phyloP scores from a whole-genome alignment of 1,284 basidiomycete genomes.

The Cutaneotrichosporon dermatis region DNA sequence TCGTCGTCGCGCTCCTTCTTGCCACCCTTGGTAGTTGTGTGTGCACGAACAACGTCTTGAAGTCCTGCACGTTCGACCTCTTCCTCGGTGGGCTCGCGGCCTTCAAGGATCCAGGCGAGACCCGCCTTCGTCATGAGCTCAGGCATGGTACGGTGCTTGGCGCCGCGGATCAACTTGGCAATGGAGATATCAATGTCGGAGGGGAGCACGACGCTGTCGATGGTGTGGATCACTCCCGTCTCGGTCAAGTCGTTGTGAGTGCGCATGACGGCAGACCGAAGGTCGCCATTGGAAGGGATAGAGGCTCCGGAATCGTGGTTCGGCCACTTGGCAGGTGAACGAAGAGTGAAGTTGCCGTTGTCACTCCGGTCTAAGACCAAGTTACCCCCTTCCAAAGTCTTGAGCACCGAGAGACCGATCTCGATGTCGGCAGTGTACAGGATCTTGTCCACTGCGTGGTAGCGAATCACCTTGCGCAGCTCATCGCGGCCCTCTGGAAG shows the following conservation, averaged over 20 bases:
- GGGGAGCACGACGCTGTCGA: constrained; percentile 80
- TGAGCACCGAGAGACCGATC: constrained; percentile 34
- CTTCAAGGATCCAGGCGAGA: constrained; percentile 84
- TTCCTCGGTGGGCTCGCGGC: constrained; percentile 64
- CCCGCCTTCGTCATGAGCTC: constrained; percentile 76
- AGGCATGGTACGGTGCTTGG: constrained; percentile 80
- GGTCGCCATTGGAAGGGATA: constrained; percentile 43
- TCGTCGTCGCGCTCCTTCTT: constrained; percentile 53
- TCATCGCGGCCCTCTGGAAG: constrained; percentile 65
- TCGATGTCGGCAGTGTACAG: constrained; percentile 60
- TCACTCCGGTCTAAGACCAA: constrained; percentile 37
- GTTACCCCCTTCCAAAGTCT: constrained; percentile 49
- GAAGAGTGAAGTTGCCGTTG: constrained; percentile 27
- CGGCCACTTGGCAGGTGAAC: constrained; percentile 37
- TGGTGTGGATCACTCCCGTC: constrained; percentile 86
- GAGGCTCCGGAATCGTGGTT: constrained; percentile 50
- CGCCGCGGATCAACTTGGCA: constrained; percentile 83
- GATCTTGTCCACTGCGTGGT: constrained; percentile 75
- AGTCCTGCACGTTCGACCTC: constrained; percentile 44
- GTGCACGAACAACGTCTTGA: constrained; percentile 27
- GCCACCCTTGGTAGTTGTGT: background rate
- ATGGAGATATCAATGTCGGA: constrained; percentile 79
- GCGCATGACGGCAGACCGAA: constrained; percentile 36
- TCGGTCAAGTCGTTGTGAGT: constrained; percentile 61
- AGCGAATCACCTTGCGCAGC: constrained; percentile 73